Conservation (phyloP, 306 rosid species). For the Canavalia ensiformis region DNA sequence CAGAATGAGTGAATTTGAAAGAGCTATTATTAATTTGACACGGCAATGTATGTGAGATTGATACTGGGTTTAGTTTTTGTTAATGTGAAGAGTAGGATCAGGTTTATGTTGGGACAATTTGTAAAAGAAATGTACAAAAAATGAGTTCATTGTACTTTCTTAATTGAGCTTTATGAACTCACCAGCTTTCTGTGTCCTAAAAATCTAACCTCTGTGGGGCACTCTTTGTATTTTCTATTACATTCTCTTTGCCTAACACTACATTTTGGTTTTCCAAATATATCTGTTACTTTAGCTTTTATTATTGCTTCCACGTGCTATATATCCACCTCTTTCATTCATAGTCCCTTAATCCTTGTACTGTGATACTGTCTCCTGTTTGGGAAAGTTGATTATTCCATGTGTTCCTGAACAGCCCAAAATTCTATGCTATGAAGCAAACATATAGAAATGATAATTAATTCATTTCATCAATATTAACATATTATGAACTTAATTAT, state of each 20-base stretch:
- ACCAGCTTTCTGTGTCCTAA: neutral
- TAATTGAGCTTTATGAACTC: neutral
- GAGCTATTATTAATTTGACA: neutral
- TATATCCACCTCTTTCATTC: neutral
- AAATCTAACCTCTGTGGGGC: neutral
- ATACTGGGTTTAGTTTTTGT: neutral
- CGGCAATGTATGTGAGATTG: neutral
- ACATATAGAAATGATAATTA: too few species aligned
- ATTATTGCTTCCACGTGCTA: neutral
- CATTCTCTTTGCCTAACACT: neutral
- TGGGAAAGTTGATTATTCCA: too few species aligned
- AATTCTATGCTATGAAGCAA: too few species aligned
- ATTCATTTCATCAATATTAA: too few species aligned
- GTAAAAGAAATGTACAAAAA: neutral
- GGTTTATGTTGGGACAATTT: neutral
- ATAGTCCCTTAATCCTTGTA: too few species aligned
- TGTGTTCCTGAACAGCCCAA: too few species aligned
- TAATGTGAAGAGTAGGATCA: neutral
- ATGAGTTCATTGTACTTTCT: neutral
- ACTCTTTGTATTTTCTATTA: neutral
- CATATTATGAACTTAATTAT: too few species aligned
- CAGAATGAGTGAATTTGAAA: too few species aligned
- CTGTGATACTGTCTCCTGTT: too few species aligned
- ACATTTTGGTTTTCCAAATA: neutral
- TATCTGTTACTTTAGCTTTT: neutral